phyloP scores from a whole-genome alignment of 176 grass and related monocot species.

The Cenchrus americanus region DNA sequence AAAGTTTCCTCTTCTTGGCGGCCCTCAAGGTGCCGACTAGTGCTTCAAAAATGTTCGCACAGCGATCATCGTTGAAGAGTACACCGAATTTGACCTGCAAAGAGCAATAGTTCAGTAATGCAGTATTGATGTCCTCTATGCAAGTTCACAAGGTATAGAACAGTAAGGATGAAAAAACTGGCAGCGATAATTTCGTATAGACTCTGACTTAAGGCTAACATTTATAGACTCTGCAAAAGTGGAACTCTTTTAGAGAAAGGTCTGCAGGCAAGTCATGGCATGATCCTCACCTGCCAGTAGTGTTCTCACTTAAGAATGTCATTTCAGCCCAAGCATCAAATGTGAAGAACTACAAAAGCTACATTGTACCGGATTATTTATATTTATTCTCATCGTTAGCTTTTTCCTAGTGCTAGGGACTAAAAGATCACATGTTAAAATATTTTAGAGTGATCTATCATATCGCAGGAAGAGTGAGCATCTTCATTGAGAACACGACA shows the following conservation, averaged over 20 bases:
- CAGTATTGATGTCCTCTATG: not conserved
- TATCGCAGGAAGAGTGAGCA: not conserved
- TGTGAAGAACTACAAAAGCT: not conserved
- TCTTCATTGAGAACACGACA: not conserved
- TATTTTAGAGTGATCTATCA: not conserved
- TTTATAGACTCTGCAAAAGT: not conserved
- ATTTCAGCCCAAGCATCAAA: not conserved
- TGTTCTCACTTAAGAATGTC: slow-evolving; percentile 12
- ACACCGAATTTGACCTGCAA: slow-evolving; percentile 89
- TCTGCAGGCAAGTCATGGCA: not conserved
- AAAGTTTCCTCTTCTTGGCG: slow-evolving; percentile 76
- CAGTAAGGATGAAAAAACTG: too few species aligned
- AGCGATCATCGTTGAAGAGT: slow-evolving; percentile 88
- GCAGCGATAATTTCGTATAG: not conserved
- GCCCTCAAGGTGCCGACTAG: slow-evolving; percentile 85
- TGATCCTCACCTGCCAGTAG: not conserved
- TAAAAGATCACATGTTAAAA: not conserved
- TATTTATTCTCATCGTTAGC: not conserved
- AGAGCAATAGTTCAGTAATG: not conserved
- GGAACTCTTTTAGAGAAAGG: not conserved
- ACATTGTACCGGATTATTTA: not conserved
- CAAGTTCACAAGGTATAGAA: too few species aligned
- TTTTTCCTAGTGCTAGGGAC: not conserved
- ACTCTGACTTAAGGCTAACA: not conserved
- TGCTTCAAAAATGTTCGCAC: slow-evolving; percentile 94